Percentiles rank a stretch among this genome's conserved stretches.
phyloP scores from a whole-genome alignment of 1,284 basidiomycete species.

The Exobasidium cylindrosporum region DNA sequence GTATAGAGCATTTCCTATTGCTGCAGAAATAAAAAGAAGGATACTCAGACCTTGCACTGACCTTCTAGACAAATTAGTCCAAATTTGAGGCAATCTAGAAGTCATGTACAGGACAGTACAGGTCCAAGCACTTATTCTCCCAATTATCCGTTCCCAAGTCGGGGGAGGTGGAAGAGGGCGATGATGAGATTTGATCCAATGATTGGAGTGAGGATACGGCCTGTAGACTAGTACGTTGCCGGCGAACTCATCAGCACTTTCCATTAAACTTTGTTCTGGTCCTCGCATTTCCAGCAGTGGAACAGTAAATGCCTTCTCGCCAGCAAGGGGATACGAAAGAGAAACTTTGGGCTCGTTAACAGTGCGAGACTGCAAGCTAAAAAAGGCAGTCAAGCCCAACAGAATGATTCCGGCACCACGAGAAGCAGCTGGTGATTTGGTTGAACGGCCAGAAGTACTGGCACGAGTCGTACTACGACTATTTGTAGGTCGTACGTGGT shows the following conservation, averaged over 20 bases:
- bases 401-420: background rate
- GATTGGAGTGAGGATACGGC: background rate
- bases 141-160: constrained; percentile 28
- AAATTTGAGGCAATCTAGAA: constrained; percentile 54
- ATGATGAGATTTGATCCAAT: no score
- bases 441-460: background rate
- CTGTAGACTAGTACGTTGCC: background rate
- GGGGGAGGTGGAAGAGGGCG: background rate
- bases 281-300: no score
- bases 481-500: background rate
- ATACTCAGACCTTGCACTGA: constrained; percentile 49
- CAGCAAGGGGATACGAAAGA: background rate
- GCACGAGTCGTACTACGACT: background rate
- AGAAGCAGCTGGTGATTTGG: background rate
- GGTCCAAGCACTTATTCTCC: constrained; percentile 47
- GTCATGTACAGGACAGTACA: constrained; percentile 54
- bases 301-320: background rate
- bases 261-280: no score
- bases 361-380: background rate
- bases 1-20: constrained; percentile 48
- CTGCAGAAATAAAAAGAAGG: constrained; percentile 50
- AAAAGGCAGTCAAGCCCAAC: background rate
- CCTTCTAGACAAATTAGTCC: constrained; percentile 44
- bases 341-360: background rate
- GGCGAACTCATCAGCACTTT: background rate